These are phyloP conservation scores for Isatis lusitanica DNA, from an alignment of 441 rosid genomes.

Conservation along the genomic window DNA sequence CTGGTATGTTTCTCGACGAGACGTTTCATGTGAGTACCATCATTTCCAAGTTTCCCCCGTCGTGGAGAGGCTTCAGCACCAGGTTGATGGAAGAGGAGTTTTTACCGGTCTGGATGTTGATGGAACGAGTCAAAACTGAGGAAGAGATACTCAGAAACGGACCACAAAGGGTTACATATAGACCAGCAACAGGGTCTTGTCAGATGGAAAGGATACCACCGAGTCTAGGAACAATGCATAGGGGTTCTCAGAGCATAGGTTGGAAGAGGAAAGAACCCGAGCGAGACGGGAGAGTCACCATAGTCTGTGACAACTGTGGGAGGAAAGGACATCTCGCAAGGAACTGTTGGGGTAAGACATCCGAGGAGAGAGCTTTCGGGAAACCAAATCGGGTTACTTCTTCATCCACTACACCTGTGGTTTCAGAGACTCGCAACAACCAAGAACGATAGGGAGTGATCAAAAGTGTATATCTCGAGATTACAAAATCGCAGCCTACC, in stretches of 20 bases:
- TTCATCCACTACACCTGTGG: slow-evolving; percentile 7
- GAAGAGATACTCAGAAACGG: slow-evolving; percentile 49
- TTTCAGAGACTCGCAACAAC: slow-evolving; percentile 19
- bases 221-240: slow-evolving; percentile 38
- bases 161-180: slow-evolving; percentile 34
- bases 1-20: slow-evolving; percentile 67
- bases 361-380: slow-evolving; percentile 34
- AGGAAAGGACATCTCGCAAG: slow-evolving; percentile 63
- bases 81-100: slow-evolving; percentile 56
- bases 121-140: slow-evolving; percentile 60
- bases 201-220: slow-evolving; percentile 43
- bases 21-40: slow-evolving; percentile 71
- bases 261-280: slow-evolving; percentile 57
- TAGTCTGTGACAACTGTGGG: slow-evolving; percentile 54
- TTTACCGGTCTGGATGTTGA: slow-evolving; percentile 57
- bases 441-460: not conserved
- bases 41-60: slow-evolving; percentile 74
- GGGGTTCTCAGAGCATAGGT: slow-evolving; percentile 37
- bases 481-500: not conserved
- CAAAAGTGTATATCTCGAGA: not conserved
- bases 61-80: slow-evolving; percentile 73
- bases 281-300: slow-evolving; percentile 35
- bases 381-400: slow-evolving; percentile 24
- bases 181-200: slow-evolving; percentile 26
- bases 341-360: slow-evolving; percentile 46